A percentile compares a stretch with the other conserved stretches of the same genome.
Conservation (phyloP, 768 basidiomycete species). For the Trametes coccinea region DNA sequence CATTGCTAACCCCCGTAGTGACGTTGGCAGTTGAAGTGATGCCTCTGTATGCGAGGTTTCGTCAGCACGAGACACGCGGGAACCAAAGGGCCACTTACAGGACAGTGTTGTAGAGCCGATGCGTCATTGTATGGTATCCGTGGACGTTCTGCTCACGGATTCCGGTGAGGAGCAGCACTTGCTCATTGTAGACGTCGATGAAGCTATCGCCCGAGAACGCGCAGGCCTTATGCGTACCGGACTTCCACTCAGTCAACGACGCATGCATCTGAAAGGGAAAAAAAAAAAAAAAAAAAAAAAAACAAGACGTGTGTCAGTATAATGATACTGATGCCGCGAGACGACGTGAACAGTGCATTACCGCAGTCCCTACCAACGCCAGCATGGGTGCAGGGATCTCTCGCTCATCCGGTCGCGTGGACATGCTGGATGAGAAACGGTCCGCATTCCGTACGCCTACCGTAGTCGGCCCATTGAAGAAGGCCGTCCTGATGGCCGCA, state of each 20-base stretch:
- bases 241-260: conserved; percentile 2
- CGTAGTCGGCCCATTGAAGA: conserved; percentile 3
- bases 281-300: too few species aligned
- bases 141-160: not conserved
- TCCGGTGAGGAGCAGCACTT: not conserved
- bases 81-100: conserved; percentile 5
- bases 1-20: too few species aligned
- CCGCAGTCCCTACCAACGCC: conserved; percentile 9
- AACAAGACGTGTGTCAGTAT: not conserved
- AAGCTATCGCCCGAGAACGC: conserved; percentile 10
- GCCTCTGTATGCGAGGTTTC: too few species aligned
- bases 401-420: conserved; percentile 1
- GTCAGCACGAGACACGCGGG: too few species aligned
- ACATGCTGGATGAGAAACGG: not conserved
- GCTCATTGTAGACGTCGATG: conserved; percentile 11
- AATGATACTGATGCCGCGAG: not conserved
- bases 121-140: conserved; percentile 11
- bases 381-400: conserved; percentile 11
- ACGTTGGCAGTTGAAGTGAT: too few species aligned
- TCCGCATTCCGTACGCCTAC: not conserved
- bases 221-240: not conserved
- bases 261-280: conserved; percentile 13
- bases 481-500: not conserved
- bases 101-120: conserved; percentile 4
- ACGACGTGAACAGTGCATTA: not conserved